Evolutionary conservation across 257 asterid genomes (phyloP).

Genomic region (Plantago major): DNA sequence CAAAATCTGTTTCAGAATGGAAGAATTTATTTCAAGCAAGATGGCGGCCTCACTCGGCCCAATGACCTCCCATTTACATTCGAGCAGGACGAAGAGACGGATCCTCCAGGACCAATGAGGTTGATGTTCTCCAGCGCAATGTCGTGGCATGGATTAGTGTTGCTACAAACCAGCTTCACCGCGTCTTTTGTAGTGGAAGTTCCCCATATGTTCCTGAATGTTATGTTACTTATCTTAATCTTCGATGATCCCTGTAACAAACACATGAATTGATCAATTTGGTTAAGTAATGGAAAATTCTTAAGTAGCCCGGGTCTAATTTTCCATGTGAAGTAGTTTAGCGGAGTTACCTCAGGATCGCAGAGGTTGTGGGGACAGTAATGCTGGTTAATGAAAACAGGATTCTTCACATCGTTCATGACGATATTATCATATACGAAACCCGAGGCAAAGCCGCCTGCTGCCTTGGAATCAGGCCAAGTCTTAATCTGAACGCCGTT

Average conservation of each 20-base stretch:
- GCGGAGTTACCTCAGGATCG: slow-evolving; percentile 17
- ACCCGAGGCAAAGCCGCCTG: slow-evolving; percentile 30
- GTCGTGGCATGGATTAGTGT: slow-evolving; percentile 25
- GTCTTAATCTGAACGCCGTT: slow-evolving; percentile 62
- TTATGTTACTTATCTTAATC: slow-evolving; percentile 23
- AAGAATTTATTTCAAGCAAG: slow-evolving; percentile 20
- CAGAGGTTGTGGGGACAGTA: slow-evolving; percentile 38
- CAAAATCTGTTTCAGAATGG: not conserved
- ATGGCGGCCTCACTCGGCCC: slow-evolving; percentile 22
- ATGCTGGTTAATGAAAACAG: slow-evolving; percentile 49
- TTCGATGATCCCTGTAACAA: slow-evolving; percentile 29
- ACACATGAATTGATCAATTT: not conserved
- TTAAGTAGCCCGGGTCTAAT: not conserved
- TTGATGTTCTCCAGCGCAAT: slow-evolving; percentile 24
- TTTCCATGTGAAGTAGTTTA: not conserved
- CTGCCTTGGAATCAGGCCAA: slow-evolving; percentile 42
- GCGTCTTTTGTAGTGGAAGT: slow-evolving; percentile 23
- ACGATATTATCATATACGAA: slow-evolving; percentile 31
- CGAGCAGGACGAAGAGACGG: slow-evolving; percentile 21
- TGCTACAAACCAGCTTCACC: slow-evolving; percentile 25
- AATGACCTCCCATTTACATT: slow-evolving; percentile 20
- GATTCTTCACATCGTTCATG: slow-evolving; percentile 43
- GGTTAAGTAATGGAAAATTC: too few species aligned
- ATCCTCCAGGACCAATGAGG: slow-evolving; percentile 18
- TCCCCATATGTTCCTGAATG: slow-evolving; percentile 27